Conservation (phyloP, 2,329 filamentous ascomycete genomes). For the Aspergillus fumigatus region DNA sequence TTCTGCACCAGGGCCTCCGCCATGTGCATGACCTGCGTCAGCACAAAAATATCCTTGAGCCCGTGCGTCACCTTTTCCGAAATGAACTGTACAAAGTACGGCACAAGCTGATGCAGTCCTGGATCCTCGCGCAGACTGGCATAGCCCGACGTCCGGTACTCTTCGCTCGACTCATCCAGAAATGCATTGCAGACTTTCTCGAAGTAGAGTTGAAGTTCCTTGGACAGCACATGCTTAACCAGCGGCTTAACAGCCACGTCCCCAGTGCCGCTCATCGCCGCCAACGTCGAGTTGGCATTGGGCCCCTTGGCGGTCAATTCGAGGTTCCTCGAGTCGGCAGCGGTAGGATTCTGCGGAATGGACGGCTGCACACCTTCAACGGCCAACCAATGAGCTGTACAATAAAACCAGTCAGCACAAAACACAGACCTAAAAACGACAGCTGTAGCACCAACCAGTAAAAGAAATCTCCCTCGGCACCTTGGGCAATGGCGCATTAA, state of each 20-base stretch:
- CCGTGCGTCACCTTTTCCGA: constrained; percentile 93
- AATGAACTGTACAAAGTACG: constrained; percentile 95
- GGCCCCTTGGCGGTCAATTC: constrained; percentile 87
- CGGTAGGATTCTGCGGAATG: constrained; percentile 92
- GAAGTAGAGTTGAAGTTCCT: constrained; percentile 94
- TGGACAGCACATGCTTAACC: constrained; percentile 93
- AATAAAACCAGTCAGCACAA: constrained; percentile 11
- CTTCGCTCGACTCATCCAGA: constrained; percentile 80
- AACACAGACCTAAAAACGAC: background rate
- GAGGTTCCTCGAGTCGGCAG: constrained; percentile 74
- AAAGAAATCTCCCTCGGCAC: constrained; percentile 90
- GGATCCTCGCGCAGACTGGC: constrained; percentile 84
- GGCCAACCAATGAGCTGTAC: constrained; percentile 85
- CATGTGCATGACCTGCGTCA: constrained; percentile 90
- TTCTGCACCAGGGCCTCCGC: constrained; percentile 81
- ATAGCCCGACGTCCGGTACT: constrained; percentile 79
- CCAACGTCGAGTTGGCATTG: constrained; percentile 78
- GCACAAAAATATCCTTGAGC: constrained; percentile 80
- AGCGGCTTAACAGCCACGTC: constrained; percentile 79
- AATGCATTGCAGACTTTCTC: constrained; percentile 89
- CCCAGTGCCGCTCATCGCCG: constrained; percentile 77
- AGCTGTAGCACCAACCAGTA: constrained; percentile 58
- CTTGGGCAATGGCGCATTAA: constrained; percentile 92
- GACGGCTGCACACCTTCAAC: constrained; percentile 96
- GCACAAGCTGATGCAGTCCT: constrained; percentile 88